Percentiles rank a stretch among this genome's conserved stretches.
These are phyloP conservation scores for Penicillium ucsense DNA, from an alignment of 495 filamentous ascomycete species.

Conservation along the genomic window DNA sequence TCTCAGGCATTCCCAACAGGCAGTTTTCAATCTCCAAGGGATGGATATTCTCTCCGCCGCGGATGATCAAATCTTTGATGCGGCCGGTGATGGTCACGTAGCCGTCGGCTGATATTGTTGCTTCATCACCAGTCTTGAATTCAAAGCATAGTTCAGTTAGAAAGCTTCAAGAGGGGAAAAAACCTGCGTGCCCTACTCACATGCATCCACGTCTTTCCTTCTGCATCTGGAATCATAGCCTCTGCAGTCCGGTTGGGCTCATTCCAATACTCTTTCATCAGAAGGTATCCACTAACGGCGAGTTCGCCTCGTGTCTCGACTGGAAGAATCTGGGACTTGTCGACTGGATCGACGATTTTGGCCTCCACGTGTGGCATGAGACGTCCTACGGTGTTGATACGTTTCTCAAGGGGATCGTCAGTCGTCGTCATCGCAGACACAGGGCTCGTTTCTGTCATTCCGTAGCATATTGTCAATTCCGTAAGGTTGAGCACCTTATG, in stretches of 20 bases:
- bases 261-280: slow-evolving; percentile 87
- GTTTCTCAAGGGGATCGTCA: slow-evolving; percentile 67
- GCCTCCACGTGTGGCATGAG: slow-evolving; percentile 74
- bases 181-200: slow-evolving; percentile 21
- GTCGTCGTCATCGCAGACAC: slow-evolving; percentile 86
- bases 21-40: slow-evolving; percentile 90
- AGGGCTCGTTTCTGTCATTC: slow-evolving; percentile 97
- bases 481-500: slow-evolving; percentile 68
- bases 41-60: slow-evolving; percentile 93
- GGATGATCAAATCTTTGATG: slow-evolving; percentile 88
- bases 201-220: slow-evolving; percentile 62
- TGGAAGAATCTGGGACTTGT: slow-evolving; percentile 49
- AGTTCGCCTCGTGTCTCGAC: slow-evolving; percentile 67
- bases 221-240: slow-evolving; percentile 53
- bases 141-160: slow-evolving; percentile 1
- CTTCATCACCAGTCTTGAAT: slow-evolving; percentile 73
- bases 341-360: slow-evolving; percentile 65
- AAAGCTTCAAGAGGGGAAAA: not conserved
- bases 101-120: slow-evolving; percentile 64
- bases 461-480: slow-evolving; percentile 91
- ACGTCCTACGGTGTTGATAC: slow-evolving; percentile 66
- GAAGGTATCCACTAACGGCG: slow-evolving; percentile 71
- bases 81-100: slow-evolving; percentile 64
- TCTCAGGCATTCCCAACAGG: slow-evolving; percentile 57
- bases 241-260: slow-evolving; percentile 60